phyloP scores from a whole-genome alignment of 1,139 yeast genomes.

The Nadsonia commutata region DNA sequence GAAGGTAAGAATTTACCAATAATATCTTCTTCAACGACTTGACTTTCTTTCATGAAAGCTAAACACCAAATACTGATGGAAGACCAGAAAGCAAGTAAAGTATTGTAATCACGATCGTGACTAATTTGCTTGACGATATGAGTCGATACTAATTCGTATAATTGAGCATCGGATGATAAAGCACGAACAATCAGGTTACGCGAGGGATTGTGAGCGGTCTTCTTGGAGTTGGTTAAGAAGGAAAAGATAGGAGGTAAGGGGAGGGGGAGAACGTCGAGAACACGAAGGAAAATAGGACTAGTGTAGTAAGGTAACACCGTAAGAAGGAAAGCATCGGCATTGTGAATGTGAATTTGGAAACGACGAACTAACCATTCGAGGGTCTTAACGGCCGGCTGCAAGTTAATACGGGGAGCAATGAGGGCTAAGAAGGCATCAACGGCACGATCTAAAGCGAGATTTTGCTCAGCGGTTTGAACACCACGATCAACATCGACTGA shows the following conservation, averaged over 20 bases:
- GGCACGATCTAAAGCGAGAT: constrained; percentile 57
- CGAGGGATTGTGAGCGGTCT: constrained; percentile 49
- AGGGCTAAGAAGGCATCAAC: constrained; percentile 60
- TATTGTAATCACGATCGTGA: constrained; percentile 33
- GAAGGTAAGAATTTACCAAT: constrained; percentile 34
- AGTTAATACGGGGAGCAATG: constrained; percentile 59
- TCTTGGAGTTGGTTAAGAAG: constrained; percentile 58
- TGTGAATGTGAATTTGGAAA: constrained; percentile 67
- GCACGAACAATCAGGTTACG: constrained; percentile 56
- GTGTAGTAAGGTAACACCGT: constrained; percentile 67
- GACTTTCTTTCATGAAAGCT: constrained; percentile 31
- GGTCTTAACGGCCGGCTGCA: constrained; percentile 67
- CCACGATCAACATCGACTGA: constrained; percentile 67
- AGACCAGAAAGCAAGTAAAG: constrained; percentile 64
- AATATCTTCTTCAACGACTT: constrained; percentile 21
- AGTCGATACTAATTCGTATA: constrained; percentile 50
- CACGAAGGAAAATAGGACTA: constrained; percentile 55
- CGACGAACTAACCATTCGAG: constrained; percentile 93
- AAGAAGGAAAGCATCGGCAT: constrained; percentile 55
- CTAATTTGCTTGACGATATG: constrained; percentile 38
- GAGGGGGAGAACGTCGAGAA: constrained; percentile 50
- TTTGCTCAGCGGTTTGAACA: constrained; percentile 64
- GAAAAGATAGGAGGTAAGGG: constrained; percentile 61
- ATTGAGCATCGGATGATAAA: constrained; percentile 48
- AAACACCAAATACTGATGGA: constrained; percentile 58